These are phyloP conservation scores for Senecio squalidus DNA, from an alignment of 140 eudicot genomes.

Conservation along the genomic window DNA sequence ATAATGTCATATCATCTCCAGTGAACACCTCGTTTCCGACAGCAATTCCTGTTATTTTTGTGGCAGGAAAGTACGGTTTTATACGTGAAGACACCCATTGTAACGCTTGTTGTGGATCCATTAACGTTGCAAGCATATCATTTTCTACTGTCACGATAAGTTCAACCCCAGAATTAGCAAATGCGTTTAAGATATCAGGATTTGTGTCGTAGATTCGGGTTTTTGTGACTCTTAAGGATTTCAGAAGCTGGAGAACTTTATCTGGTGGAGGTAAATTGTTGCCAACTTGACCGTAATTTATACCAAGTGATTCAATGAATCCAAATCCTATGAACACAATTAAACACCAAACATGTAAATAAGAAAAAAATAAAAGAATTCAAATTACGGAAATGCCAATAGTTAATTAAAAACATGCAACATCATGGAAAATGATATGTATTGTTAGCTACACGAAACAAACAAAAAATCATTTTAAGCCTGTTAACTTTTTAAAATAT, in stretches of 20 bases:
- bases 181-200: slow-evolving; percentile 63
- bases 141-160: slow-evolving; percentile 74
- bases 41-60: slow-evolving; percentile 72
- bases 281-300: slow-evolving; percentile 84
- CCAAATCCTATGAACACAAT: slow-evolving; percentile 32
- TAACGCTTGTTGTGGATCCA: slow-evolving; percentile 66
- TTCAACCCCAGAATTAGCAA: slow-evolving; percentile 62
- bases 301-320: slow-evolving; percentile 56
- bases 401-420: slow-evolving; percentile 6
- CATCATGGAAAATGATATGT: too few species aligned
- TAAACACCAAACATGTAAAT: too few species aligned
- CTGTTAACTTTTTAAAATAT: too few species aligned
- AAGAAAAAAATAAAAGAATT: too few species aligned
- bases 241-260: slow-evolving; percentile 48
- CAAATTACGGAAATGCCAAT: too few species aligned
- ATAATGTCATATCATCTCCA: slow-evolving; percentile 45
- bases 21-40: slow-evolving; percentile 89
- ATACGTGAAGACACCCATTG: slow-evolving; percentile 77
- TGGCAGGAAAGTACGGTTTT: slow-evolving; percentile 63
- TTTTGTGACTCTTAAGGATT: slow-evolving; percentile 46
- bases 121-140: slow-evolving; percentile 42
- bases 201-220: slow-evolving; percentile 85
- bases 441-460: too few species aligned
- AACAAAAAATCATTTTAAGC: too few species aligned
- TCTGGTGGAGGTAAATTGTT: slow-evolving; percentile 78